Evolutionary conservation across 176 grass and related monocot species (phyloP), one percentile per base, ranked within the genome.

Genomic region (Luzula sylvatica): DNA sequence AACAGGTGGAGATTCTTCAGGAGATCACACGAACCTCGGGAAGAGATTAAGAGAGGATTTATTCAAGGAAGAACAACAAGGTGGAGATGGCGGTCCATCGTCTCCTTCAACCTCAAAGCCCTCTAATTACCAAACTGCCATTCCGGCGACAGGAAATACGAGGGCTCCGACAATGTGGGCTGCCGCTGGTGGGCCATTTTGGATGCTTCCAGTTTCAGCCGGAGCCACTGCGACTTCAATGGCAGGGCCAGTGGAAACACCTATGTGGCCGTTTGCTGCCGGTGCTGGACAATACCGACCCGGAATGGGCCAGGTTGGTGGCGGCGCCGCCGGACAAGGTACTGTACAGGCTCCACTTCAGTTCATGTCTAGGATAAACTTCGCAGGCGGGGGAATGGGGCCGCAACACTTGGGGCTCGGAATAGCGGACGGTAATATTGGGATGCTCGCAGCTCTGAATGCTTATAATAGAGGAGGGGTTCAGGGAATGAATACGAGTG

Each of bases 1-100:
- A 40, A 42, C 53, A 32, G 40, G 56, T 5, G 67, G 75, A 66
- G 81, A 45, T 32, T 70, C 70, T 28, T 51, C 61, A 28, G 52
- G 45, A 16, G 72, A 86, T 4, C n/a, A n/a, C 53, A 90, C 76
- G 13, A 90, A 87, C 77, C 79, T 98, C 59, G 58, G 93, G 65
- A 98, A 98, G 55, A 67, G 93, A 12, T 75, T 80, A 47, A 83
- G 93, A 69, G 86, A 87, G 26, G 86, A 98, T 66, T 82, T 98
- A 12, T 98, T 98, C 82, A 98, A 92, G 78, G 86, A 87, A 0
- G 71, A 75, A 2, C 82, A 77, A 24, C 73, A 84, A 32, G 45
- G 48, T 6, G 44, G 44, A 8, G 73, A 26, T 3, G 55, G 28
- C 15, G 68, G 58, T 8, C 75, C 46, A 9, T 72, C 69, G 3